Evolutionary conservation across 1,284 basidiomycete species (phyloP), one percentile per base, ranked within the genome.

Genomic region (Ceratobasidium sp.): DNA sequence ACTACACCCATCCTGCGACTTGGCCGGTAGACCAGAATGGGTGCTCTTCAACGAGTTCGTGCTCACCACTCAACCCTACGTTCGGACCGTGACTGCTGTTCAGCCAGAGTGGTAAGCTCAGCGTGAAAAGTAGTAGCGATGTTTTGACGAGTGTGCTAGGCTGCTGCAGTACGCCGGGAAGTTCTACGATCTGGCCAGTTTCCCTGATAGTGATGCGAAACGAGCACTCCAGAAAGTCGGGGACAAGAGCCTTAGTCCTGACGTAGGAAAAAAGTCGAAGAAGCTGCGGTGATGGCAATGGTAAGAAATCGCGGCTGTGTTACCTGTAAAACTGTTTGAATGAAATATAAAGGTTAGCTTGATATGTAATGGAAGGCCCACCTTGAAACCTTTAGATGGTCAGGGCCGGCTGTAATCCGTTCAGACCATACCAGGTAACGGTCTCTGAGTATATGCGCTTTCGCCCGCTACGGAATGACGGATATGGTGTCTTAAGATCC

Each of bases 31-130:
- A 78, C 96, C 97, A 0, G 97, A 99, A 82, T 99, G 96, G 95
- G 96, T 99, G 16, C 85, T 98, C 59, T 99, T 98, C 88, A 98
- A 99, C 84, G 98, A 98, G 85, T 99, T 99, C 83, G 96, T 99
- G 38, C 87, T 99, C 79, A 99, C 97, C 14, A 96, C 96, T 7
- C 87, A 90, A 78, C 90, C 92, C 78, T 99, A 94, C 82, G 97
- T 99, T 82, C 92, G 97, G 54, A 98, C 95, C 0, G 95, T 97
- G 33, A 94, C 96, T 0, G 96, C 97, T 80, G 90, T 98, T 76
- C 88, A 90, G 82, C 90, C 94, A 1, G 96, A 98, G 82, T 99
- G 98, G 96, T 94, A 83, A 46, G 89, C 83, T 0, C 80, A 38
- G 69, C n/a, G 7, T 52, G 2, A 30, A 48, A 77, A 8, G 60